A percentile compares a stretch with the other conserved stretches of the same genome.
These are phyloP conservation scores for Sarocladiaceae sp. DNA, from an alignment of 2,329 filamentous ascomycete species.

Conservation along the genomic window DNA sequence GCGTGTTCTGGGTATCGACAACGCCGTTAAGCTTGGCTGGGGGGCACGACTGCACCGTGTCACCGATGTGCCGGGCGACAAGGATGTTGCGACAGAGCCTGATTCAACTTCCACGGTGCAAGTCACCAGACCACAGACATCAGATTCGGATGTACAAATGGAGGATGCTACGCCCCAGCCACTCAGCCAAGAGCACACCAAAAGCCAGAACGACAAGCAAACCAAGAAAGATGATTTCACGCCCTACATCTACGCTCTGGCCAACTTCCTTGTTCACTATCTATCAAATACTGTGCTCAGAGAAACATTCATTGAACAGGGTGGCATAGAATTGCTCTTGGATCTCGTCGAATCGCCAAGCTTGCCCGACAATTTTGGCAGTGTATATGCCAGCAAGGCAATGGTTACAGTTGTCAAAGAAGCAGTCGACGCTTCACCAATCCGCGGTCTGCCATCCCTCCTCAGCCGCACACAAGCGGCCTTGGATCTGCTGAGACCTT, in stretches of 20 bases:
- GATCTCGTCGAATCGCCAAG: conserved; percentile 81
- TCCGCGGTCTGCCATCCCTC: conserved; percentile 77
- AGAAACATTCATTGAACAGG: conserved; percentile 67
- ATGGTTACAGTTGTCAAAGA: conserved; percentile 71
- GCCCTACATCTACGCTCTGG: conserved; percentile 70
- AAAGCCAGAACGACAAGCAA: conserved; percentile 12
- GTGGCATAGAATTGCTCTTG: conserved; percentile 78
- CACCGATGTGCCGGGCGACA: conserved; percentile 31
- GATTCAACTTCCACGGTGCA: conserved; percentile 24
- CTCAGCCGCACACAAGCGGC: conserved; percentile 69
- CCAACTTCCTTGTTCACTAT: conserved; percentile 72
- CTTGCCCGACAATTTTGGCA: conserved; percentile 59
- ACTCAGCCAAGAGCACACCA: conserved; percentile 14
- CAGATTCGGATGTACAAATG: conserved; percentile 61
- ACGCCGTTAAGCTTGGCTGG: conserved; percentile 64
- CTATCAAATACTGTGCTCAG: conserved; percentile 72
- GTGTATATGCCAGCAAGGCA: conserved; percentile 62
- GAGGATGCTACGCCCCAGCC: conserved; percentile 39
- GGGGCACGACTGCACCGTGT: conserved; percentile 45
- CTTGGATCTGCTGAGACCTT: conserved; percentile 62
- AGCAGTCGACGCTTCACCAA: conserved; percentile 75
- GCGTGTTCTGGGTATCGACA: conserved; percentile 65
- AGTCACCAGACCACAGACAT: conserved; percentile 33
- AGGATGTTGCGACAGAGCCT: conserved; percentile 37
- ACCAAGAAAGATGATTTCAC: conserved; percentile 40